Evolutionary conservation across 345 rosid species (phyloP).

Genomic region (Orychophragmus violaceus): DNA sequence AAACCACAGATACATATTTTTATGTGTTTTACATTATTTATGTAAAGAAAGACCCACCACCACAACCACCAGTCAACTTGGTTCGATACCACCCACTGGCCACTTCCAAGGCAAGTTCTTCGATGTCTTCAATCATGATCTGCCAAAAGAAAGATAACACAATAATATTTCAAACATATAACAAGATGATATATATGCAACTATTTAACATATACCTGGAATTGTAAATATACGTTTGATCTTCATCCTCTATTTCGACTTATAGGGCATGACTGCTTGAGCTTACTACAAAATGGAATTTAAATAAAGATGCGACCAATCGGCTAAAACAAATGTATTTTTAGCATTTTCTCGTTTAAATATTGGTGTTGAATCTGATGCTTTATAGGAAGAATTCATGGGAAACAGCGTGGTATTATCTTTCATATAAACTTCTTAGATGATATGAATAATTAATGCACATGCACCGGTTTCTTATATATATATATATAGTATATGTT

Average conservation of each 20-base stretch:
- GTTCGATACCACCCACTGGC: constrained; percentile 1
- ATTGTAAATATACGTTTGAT: neutral
- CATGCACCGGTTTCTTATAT: neutral
- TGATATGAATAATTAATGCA: neutral
- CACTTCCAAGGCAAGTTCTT: neutral
- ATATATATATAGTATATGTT: too few species aligned
- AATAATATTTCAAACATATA: neutral
- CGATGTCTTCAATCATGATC: neutral
- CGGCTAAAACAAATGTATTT: neutral
- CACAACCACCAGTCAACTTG: constrained; percentile 13
- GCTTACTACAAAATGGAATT: neutral
- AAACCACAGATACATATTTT: neutral
- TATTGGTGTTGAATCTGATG: neutral
- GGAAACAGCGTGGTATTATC: neutral
- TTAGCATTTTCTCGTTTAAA: neutral
- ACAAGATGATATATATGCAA: neutral
- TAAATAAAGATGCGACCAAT: neutral
- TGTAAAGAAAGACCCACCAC: neutral
- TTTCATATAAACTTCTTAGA: neutral
- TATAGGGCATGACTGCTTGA: neutral
- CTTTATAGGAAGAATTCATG: neutral
- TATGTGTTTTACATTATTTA: neutral
- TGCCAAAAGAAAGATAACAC: neutral
- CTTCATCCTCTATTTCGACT: neutral
- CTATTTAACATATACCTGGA: neutral